phyloP scores from a whole-genome alignment of 495 filamentous ascomycete genomes.

The Penicillium bialowiezense region DNA sequence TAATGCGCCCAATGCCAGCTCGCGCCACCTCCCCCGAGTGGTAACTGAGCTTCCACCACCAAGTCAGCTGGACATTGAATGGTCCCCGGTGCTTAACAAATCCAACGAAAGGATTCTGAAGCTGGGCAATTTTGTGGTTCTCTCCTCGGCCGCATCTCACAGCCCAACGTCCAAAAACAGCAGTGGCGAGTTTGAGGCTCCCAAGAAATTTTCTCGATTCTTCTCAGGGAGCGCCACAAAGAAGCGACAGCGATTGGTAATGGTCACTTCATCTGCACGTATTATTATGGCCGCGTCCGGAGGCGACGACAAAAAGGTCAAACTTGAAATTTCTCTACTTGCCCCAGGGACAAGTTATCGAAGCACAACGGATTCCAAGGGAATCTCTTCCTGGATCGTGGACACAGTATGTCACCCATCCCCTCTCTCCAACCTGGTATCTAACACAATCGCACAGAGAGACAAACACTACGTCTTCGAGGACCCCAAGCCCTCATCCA shows the following conservation, averaged over 20 bases:
- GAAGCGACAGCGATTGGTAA: conserved; percentile 87
- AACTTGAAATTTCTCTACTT: conserved; percentile 82
- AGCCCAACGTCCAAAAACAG: conserved; percentile 67
- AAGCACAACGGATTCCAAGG: conserved; percentile 77
- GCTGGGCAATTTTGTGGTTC: conserved; percentile 83
- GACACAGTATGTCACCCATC: conserved; percentile 71
- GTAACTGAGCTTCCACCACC: conserved; percentile 96
- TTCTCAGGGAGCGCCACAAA: conserved; percentile 89
- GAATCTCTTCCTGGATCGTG: conserved; percentile 81
- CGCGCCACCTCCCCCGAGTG: conserved; percentile 68
- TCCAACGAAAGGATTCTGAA: conserved; percentile 93
- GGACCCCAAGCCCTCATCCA: conserved; percentile 67
- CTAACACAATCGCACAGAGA: conserved; percentile 50
- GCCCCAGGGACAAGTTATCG: conserved; percentile 69
- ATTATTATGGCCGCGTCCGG: conserved; percentile 89
- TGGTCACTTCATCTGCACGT: conserved; percentile 88
- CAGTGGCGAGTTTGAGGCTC: conserved; percentile 54
- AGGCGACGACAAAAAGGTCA: conserved; percentile 93
- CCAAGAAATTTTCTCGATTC: conserved; percentile 87
- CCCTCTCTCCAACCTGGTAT: conserved; percentile 1
- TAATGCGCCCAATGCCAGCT: conserved; percentile 34
- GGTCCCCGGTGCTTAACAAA: conserved; percentile 91
- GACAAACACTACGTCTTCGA: conserved; percentile 94
- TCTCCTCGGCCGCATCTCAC: conserved; percentile 66
- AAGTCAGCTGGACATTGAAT: conserved; percentile 96